Evolutionary conservation across 176 grass and related monocot species (phyloP).

Genomic region (Oryza officinalis): DNA sequence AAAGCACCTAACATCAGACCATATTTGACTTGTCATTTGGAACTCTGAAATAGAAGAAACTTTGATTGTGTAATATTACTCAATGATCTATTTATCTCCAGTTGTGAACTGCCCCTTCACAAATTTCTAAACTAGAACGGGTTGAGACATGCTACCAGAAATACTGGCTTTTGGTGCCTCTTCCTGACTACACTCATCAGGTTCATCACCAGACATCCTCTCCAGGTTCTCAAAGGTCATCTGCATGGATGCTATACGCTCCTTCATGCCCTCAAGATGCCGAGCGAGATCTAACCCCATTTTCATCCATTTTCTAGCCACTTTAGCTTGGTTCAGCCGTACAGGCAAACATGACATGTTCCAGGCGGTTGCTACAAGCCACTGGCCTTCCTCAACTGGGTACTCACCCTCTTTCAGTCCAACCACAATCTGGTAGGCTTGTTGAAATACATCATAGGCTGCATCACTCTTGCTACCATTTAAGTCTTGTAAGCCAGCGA

Average conservation of each 20-base stretch:
- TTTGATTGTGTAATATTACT: slow-evolving; percentile 16
- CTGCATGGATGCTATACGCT: slow-evolving; percentile 60
- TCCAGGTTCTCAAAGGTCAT: slow-evolving; percentile 56
- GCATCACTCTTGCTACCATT: slow-evolving; percentile 58
- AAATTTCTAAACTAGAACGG: slow-evolving; percentile 57
- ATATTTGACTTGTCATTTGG: background rate
- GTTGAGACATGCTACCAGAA: slow-evolving; percentile 49
- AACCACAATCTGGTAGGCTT: slow-evolving; percentile 86
- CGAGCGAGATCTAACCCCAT: slow-evolving; percentile 73
- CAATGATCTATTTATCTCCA: slow-evolving; percentile 35
- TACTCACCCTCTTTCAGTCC: slow-evolving; percentile 83
- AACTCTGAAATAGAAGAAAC: slow-evolving; percentile 25
- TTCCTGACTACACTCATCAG: slow-evolving; percentile 41
- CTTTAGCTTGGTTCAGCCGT: slow-evolving; percentile 52
- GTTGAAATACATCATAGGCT: slow-evolving; percentile 67
- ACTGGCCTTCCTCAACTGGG: slow-evolving; percentile 79
- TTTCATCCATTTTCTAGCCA: slow-evolving; percentile 91
- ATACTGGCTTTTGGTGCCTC: slow-evolving; percentile 40
- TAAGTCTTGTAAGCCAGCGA: slow-evolving; percentile 55
- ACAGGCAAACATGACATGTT: slow-evolving; percentile 65
- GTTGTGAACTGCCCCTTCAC: slow-evolving; percentile 11
- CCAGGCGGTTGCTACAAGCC: slow-evolving; percentile 80
- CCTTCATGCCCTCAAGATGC: slow-evolving; percentile 76
- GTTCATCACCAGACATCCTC: slow-evolving; percentile 50
- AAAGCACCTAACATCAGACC: slow-evolving; percentile 1